Evolutionary conservation across 768 basidiomycete genomes (phyloP).

Genomic region (Russula brevipes): DNA sequence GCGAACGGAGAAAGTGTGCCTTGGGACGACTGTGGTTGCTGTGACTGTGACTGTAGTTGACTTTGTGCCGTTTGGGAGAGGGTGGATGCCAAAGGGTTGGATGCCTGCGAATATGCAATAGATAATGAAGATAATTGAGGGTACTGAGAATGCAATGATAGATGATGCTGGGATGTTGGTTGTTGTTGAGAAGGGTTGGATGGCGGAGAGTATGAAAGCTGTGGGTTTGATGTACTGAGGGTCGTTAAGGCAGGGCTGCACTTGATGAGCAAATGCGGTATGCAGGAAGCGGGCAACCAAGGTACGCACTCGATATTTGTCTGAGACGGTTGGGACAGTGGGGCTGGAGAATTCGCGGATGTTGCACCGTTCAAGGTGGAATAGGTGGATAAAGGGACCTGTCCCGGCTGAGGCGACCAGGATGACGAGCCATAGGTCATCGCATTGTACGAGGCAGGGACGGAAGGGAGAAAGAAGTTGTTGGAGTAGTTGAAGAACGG

Average conservation of each 20-base stretch:
- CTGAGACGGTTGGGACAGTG: conserved; percentile 34
- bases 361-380: conserved; percentile 79
- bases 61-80: conserved; percentile 18
- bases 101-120: conserved; percentile 29
- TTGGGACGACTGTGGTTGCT: conserved; percentile 24
- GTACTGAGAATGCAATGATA: conserved; percentile 37
- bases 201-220: conserved; percentile 16
- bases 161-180: conserved; percentile 42
- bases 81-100: conserved; percentile 18
- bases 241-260: conserved; percentile 30
- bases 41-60: conserved; percentile 30
- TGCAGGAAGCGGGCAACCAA: background rate
- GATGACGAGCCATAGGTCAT: conserved; percentile 48
- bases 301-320: conserved; percentile 24
- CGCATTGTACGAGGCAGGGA: conserved; percentile 46
- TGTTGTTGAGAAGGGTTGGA: conserved; percentile 38
- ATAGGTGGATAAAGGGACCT: conserved; percentile 63
- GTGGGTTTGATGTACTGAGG: conserved; percentile 25
- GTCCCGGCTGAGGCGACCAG: conserved; percentile 40
- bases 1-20: conserved; percentile 65
- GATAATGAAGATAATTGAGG: conserved; percentile 33
- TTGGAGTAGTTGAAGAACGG: conserved; percentile 34
- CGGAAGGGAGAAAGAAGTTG: conserved; percentile 39
- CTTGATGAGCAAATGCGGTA: conserved; percentile 23
- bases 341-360: conserved; percentile 37